Percentiles rank a stretch among this genome's conserved stretches.
phyloP scores from a whole-genome alignment of 2,329 filamentous ascomycete species.

The Aspergillus pseudotamarii region DNA sequence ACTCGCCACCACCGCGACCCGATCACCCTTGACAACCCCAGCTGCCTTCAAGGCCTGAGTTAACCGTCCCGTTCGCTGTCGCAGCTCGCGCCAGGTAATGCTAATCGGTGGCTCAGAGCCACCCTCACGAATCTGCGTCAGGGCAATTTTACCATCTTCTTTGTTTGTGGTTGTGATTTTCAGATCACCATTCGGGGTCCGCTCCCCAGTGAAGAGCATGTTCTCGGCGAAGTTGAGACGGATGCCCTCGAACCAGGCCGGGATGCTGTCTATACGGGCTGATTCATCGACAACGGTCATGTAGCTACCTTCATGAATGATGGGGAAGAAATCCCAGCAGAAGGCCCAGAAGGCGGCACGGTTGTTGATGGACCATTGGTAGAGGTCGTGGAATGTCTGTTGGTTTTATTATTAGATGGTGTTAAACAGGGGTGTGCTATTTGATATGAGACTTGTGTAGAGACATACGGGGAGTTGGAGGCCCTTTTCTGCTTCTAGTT shows the following conservation, averaged over 20 bases:
- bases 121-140: conserved; percentile 63
- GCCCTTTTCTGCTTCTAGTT: conserved; percentile 61
- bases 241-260: conserved; percentile 76
- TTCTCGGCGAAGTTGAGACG: conserved; percentile 80
- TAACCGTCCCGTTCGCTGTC: conserved; percentile 60
- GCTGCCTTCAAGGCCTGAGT: conserved; percentile 67
- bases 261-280: conserved; percentile 70
- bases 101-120: conserved; percentile 41
- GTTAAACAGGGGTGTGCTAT: rapidly evolving
- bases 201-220: conserved; percentile 62
- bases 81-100: conserved; percentile 69
- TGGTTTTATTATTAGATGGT: not conserved
- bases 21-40: conserved; percentile 71
- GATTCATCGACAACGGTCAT: conserved; percentile 67
- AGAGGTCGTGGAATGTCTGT: conserved; percentile 63
- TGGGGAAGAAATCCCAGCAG: conserved; percentile 61
- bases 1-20: conserved; percentile 73
- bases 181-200: conserved; percentile 42
- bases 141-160: conserved; percentile 69
- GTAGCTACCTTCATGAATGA: conserved; percentile 67
- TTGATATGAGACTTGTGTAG: not conserved
- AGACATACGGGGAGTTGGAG: conserved; percentile 59
- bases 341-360: conserved; percentile 68
- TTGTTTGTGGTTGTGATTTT: conserved; percentile 61
- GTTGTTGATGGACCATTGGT: conserved; percentile 67